Percentiles rank a stretch among this genome's conserved stretches.
Conservation (phyloP, 306 rosid genomes). For the Cucumis sativus region DNA sequence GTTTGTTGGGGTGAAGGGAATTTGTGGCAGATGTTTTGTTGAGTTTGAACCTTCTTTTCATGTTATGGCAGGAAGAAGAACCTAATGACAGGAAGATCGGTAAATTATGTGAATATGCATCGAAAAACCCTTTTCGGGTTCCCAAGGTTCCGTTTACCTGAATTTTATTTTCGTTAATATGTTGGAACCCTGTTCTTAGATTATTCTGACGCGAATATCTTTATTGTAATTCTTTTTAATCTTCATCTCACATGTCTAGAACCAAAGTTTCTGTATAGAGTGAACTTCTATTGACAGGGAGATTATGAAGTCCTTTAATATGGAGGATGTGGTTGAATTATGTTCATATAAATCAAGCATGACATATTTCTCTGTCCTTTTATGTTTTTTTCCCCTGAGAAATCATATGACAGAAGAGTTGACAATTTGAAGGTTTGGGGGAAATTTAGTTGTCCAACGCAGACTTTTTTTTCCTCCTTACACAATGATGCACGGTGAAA, state of each 20-base stretch:
- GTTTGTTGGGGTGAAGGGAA: neutral
- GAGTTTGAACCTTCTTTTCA: neutral
- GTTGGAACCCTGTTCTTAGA: neutral
- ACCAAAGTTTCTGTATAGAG: neutral
- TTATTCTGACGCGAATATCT: neutral
- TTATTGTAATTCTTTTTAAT: neutral
- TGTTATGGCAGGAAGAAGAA: slow-evolving; percentile 50
- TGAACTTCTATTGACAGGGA: neutral
- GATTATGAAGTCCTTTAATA: neutral
- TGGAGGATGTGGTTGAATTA: neutral
- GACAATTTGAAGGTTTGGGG: neutral
- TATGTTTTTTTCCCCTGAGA: neutral
- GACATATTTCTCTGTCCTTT: neutral
- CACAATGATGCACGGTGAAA: neutral
- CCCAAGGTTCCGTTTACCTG: slow-evolving; percentile 41
- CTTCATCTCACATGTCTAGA: neutral
- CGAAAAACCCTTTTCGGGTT: slow-evolving; percentile 77
- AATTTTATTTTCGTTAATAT: neutral
- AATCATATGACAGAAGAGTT: neutral
- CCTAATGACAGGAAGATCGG: slow-evolving; percentile 73
- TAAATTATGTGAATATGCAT: slow-evolving; percentile 72
- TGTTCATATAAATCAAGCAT: neutral
- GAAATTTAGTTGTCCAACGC: neutral
- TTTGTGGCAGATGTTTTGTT: no score
- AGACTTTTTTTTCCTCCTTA: neutral